These are phyloP conservation scores for Triticum aestivum DNA, from an alignment of 176 grass and related monocot species.

Conservation along the genomic window IWGSC_CS_RefSeq_v2.1 NC_057806.1:448911129-448911628, in stretches of 20 bases:
- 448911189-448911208: background rate
- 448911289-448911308: no score
- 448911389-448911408: background rate
- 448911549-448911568: constrained; percentile 32
- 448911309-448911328: background rate
- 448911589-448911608: constrained; percentile 20
- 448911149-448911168: background rate
- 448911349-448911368: background rate
- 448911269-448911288: no score
- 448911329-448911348: background rate
- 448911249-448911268: no score
- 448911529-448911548: constrained; percentile 76
- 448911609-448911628: constrained; percentile 62
- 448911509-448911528: constrained; percentile 73
- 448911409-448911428: background rate
- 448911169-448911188: background rate
- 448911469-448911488: constrained; percentile 55
- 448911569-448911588: constrained; percentile 21
- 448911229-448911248: no score
- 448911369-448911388: background rate
- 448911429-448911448: background rate
- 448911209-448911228: background rate
- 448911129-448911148: background rate
- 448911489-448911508: constrained; percentile 81
- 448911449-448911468: background rate